A percentile compares a stretch with the other conserved stretches of the same genome.
phyloP scores from a whole-genome alignment of 352 stramenopile species.

The Globisporangium cederbergense region DNA sequence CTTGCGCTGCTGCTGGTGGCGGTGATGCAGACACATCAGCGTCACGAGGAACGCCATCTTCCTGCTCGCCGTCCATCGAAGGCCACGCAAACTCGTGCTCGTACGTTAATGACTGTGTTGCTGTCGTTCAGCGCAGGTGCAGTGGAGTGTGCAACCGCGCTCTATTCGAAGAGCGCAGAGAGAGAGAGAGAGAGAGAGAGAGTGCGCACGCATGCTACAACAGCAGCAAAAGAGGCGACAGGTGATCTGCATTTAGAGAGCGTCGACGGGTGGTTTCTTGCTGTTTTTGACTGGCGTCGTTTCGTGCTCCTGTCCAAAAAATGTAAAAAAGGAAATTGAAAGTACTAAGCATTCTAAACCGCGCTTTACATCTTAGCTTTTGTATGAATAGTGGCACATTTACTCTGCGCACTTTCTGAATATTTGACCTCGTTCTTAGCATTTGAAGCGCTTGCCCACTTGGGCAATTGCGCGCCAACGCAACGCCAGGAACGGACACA shows the following conservation, averaged over 20 bases:
- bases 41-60: background rate
- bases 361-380: background rate
- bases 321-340: background rate
- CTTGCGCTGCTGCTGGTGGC: background rate
- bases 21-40: background rate
- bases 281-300: constrained; percentile 10
- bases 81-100: background rate
- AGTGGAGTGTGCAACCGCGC: background rate
- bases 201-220: background rate
- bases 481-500: background rate
- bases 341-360: background rate
- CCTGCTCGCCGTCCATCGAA: background rate
- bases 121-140: background rate
- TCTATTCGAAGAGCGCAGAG: background rate
- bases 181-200: too few relatives aligned
- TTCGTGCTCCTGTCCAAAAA: background rate
- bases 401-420: background rate
- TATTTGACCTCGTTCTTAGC: background rate
- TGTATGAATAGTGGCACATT: background rate
- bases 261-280: background rate
- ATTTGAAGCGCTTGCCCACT: constrained; percentile 5
- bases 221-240: background rate
- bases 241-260: background rate
- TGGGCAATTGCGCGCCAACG: constrained; percentile 9
- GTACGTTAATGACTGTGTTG: background rate